Percentiles rank a stretch among this genome's conserved stretches.
Evolutionary conservation across 306 rosid genomes (phyloP).

Genomic region (Ceratonia siliqua): DNA sequence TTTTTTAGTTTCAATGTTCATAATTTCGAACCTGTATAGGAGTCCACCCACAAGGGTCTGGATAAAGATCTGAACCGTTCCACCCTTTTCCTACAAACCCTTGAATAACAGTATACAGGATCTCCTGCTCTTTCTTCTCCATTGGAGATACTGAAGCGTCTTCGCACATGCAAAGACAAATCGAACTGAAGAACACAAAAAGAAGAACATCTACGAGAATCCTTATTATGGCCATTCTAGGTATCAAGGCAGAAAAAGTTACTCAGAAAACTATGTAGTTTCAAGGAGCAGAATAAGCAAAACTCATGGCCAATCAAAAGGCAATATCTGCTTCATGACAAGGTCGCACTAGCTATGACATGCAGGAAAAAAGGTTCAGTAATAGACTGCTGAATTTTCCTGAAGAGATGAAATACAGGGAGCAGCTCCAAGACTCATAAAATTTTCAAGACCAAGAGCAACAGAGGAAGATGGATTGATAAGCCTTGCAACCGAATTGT

Average conservation of each 20-base stretch:
- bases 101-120: slow-evolving; percentile 50
- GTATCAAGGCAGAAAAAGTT: slow-evolving; percentile 15
- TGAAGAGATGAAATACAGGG: not conserved
- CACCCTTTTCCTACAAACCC: slow-evolving; percentile 55
- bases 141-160: slow-evolving; percentile 41
- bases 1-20: not conserved
- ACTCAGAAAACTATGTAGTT: slow-evolving; percentile 10
- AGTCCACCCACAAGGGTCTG: slow-evolving; percentile 74
- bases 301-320: not conserved
- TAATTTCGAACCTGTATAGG: slow-evolving; percentile 49
- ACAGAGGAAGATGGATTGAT: not conserved
- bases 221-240: slow-evolving; percentile 26
- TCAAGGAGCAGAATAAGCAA: slow-evolving; percentile 25
- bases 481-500: not conserved
- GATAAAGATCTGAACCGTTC: slow-evolving; percentile 67
- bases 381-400: not conserved
- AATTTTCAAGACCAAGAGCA: not conserved
- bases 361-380: slow-evolving; percentile 20
- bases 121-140: slow-evolving; percentile 47
- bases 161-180: slow-evolving; percentile 25
- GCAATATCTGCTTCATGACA: not conserved
- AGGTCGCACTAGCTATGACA: not conserved
- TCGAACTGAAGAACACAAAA: slow-evolving; percentile 12
- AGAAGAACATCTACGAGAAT: slow-evolving; percentile 13
- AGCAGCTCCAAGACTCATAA: not conserved